Evolutionary conservation across 345 rosid genomes (phyloP), one percentile per base, ranked within the genome.

Genomic region (Geranium rotundifolium): DNA sequence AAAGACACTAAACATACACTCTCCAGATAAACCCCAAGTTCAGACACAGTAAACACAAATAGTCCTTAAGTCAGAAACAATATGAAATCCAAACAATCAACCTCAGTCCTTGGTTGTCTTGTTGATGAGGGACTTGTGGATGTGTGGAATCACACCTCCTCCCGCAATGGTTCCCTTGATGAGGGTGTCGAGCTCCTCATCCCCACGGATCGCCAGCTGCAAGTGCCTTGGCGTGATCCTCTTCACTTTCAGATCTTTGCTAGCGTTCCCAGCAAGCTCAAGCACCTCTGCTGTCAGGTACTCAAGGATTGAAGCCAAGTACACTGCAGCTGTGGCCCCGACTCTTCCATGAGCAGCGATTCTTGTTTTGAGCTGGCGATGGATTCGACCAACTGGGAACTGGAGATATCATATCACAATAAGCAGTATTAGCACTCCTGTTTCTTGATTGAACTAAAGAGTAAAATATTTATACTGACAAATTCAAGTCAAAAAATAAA

Each of bases 111-210:
- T 86, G 73, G 88, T 72, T 69, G 85, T 76, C 66, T 88, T 88
- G 81, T 88, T 88, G 79, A 86, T 78, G 17, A 86, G 90, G 54
- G 92, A 85, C 75, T 88, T 88, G 83, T 88, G 96, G 70, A 88
- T 88, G 74, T 86, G 96, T 66, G 96, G 96, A 65, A 88, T 88
- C 18, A 88, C 96, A 62, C 92, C 92, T 1, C 96, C 96, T 57
- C 80, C 80, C 17, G 76, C 80, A 13, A 72, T 84, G 19, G 92
- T 86, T 17, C 92, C 92, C 76, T 84, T 86, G 80, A 86, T 86
- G 65, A 86, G 89, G 17, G 84, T 80, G 63, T 80, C 81, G 0
- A 80, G 84, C 75, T 80, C 84, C 60, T 80, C 84, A 52, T 80
- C 84, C 18, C 84, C 84, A 56, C 84, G 65, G 29, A 80, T 80